A percentile compares a stretch with the other conserved stretches of the same genome.
Conservation (phyloP, 352 stramenopile species). For the Pythium diclinum region DNA sequence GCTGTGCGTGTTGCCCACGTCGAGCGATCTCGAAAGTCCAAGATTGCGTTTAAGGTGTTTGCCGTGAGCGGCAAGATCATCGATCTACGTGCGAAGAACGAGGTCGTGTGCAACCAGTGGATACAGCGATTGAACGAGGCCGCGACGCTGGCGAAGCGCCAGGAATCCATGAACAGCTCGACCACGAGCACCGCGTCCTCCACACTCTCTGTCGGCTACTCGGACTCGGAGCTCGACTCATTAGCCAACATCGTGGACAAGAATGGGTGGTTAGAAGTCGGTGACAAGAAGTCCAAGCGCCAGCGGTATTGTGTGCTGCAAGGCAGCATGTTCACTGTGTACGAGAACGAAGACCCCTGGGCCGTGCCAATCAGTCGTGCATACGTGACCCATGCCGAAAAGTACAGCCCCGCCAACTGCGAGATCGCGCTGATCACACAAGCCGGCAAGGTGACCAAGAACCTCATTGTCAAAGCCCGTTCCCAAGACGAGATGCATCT, state of each 20-base stretch:
- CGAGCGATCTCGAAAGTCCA: slow-evolving; percentile 68
- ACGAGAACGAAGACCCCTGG: slow-evolving; percentile 81
- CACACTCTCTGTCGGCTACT: slow-evolving; percentile 58
- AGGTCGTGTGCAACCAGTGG: slow-evolving; percentile 69
- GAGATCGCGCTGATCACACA: slow-evolving; percentile 65
- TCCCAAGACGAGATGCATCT: slow-evolving; percentile 76
- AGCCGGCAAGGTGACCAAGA: slow-evolving; percentile 70
- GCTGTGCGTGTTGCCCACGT: slow-evolving; percentile 76
- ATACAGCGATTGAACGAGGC: slow-evolving; percentile 71
- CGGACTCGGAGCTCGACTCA: slow-evolving; percentile 67
- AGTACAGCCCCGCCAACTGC: slow-evolving; percentile 53
- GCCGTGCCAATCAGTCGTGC: slow-evolving; percentile 69
- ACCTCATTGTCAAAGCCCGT: slow-evolving; percentile 57
- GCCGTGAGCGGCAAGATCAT: slow-evolving; percentile 83
- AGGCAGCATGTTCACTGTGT: slow-evolving; percentile 79
- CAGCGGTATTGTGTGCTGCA: slow-evolving; percentile 75
- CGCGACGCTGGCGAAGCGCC: slow-evolving; percentile 61
- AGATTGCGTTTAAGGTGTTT: slow-evolving; percentile 83
- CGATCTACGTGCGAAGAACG: slow-evolving; percentile 77
- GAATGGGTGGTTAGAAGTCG: slow-evolving; percentile 74
- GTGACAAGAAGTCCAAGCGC: slow-evolving; percentile 74
- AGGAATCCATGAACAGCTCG: slow-evolving; percentile 71
- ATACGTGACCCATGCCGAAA: slow-evolving; percentile 69
- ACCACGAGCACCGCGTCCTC: slow-evolving; percentile 73
- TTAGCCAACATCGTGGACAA: slow-evolving; percentile 76